Percentiles rank a stretch among this genome's conserved stretches.
Evolutionary conservation across 441 rosid genomes (phyloP).

Genomic region (Croton laevigatus): DNA sequence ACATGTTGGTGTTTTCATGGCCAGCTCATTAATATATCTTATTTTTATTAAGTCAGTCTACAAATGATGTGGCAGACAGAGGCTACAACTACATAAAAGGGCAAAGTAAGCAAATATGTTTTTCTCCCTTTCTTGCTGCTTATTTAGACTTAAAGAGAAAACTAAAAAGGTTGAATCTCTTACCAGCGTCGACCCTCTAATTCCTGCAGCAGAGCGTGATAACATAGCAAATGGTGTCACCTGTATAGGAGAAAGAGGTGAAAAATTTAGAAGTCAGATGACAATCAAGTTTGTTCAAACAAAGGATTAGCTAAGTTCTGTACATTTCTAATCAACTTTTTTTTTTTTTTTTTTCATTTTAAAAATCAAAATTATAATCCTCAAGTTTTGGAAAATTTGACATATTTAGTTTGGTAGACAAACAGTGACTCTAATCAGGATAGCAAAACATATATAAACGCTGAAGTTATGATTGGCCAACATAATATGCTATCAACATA

Average conservation of each 20-base stretch:
- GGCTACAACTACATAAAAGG: neutral
- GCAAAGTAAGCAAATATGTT: neutral
- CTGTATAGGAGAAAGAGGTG: constrained; percentile 36
- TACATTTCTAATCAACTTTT: too few relatives aligned
- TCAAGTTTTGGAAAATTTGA: neutral
- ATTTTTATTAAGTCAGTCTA: too few relatives aligned
- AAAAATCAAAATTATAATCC: neutral
- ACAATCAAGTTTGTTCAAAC: neutral
- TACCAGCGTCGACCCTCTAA: constrained; percentile 94
- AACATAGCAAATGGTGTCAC: constrained; percentile 96
- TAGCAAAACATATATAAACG: neutral
- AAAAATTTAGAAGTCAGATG: neutral
- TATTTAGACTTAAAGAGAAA: constrained; percentile 4
- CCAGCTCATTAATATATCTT: too few relatives aligned
- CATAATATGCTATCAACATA: neutral
- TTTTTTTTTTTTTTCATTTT: neutral
- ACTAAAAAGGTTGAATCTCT: constrained; percentile 12
- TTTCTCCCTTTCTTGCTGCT: neutral
- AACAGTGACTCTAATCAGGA: neutral
- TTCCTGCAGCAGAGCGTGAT: constrained; percentile 92
- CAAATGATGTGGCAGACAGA: neutral
- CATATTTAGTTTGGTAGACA: neutral
- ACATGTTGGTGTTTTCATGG: too few relatives aligned
- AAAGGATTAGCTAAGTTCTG: neutral
- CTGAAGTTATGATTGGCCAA: neutral